Conservation (phyloP, 306 rosid genomes). For the Malus domestica region ASM211411v1 NC_041791.1:37432001-37432500, state of each 20-base stretch:
- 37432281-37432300: neutral
- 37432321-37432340: neutral
- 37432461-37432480: too few species aligned
- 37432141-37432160: conserved; percentile 26
- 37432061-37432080: neutral
- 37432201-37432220: neutral
- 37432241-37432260: neutral
- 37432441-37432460: neutral
- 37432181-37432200: conserved; percentile 29
- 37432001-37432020: too few species aligned
- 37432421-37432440: neutral
- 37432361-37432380: conserved; percentile 12
- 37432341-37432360: neutral
- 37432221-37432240: neutral
- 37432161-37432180: conserved; percentile 37
- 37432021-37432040: too few species aligned
- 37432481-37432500: neutral
- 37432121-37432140: neutral
- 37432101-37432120: neutral
- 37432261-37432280: neutral
- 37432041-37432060: neutral
- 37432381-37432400: neutral
- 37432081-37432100: neutral
- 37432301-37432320: neutral
- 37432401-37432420: conserved; percentile 7